Evolutionary conservation across 2,329 filamentous ascomycete genomes (phyloP), one percentile per base, ranked within the genome.

Genomic region (Juglanconis oblonga): DNA sequence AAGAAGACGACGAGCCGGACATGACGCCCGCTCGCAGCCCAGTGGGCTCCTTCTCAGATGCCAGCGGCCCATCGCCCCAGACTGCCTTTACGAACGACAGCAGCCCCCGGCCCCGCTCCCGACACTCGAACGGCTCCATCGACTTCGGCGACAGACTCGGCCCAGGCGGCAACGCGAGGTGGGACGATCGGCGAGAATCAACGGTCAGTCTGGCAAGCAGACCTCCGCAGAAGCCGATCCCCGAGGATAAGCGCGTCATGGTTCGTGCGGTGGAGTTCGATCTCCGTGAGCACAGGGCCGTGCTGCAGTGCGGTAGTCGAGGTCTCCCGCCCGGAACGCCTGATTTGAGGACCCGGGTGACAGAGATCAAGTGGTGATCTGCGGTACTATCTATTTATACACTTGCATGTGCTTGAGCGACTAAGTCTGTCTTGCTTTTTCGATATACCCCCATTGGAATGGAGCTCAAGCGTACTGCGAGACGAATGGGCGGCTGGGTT

Each of bases 261-360:
- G 77, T 86, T 50, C 77, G 79, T 58, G 73, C 80, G 0, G 81
- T 84, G 24, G 79, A 85, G 63, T 86, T 86, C 65, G 79, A 86
- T 65, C 73, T 86, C 52, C 78, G 80, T 36, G 74, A 78, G 52
- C 77, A 80, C 50, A 74, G 72, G 56, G 83, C 83, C 4, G 71
- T 74, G 9, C 70, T 86, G 32, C 73, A 77, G 61, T 82, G 84
- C 36, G 83, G 83, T n/a, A 82, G 81, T 8, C 74, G 83, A 45
- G 79, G 79, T 6, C 69, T 82, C n/a, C 76, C 73, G 4, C 75
- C 77, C 1, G 81, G 77, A 0, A 70, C 74, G 57, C 73, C 71
- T 1, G 82, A 86, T 65, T 64, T 74, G 36, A 80, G 81, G 63
- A 79, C 76, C 5, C 75, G 74, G n/a, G 69, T 72, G 45, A 81